Evolutionary conservation across 768 basidiomycete species (phyloP), one percentile per base, ranked within the genome.

Genomic region (Panellus pusillus): DNA sequence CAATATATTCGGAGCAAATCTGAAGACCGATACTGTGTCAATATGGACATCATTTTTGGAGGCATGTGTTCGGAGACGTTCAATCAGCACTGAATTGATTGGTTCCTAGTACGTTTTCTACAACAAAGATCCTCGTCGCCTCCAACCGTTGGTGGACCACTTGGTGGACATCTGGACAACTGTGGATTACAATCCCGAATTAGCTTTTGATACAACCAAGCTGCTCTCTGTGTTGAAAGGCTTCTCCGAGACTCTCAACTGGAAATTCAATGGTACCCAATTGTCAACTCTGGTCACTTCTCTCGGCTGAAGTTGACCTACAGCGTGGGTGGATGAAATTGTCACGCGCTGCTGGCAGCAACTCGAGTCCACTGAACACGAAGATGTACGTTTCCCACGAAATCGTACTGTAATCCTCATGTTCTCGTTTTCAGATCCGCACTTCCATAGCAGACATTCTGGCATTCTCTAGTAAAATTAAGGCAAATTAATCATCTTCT

Each of bases 41-140:
- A 80, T 90, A 19, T 91, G 89, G 89, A 77, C 82, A n/a, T 86
- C 88, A 0, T 89, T 89, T 68, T 66, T 89, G 24, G 87, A 89
- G 74, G 87, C 89, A 67, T 42, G 68, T 29, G 18, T 40, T 19
- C 19, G n/a, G 14, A 54, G 40, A 20, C 45, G 29, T 38, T 50
- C 29, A 12, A 3, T 4, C 2, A 38, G 15, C 44, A 20, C 36
- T 61, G 24, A 50, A 49, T 19, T 61, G 42, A 18, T 44, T 24
- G 9, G n/a, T 31, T 39, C 47, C 2, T 61, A 93, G 85, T 91
- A 91, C 63, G 72, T 89, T 46, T 86, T 93, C 64, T 82, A 82
- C 63, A 81, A 82, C 56, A 84, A 83, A 58, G 94, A 97, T 68
- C 92, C 93, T 19, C 84, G 93, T 24, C 78, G 93, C 31, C 74